Evolutionary conservation across 1,139 yeast species (phyloP), one percentile per base, ranked within the genome.

Genomic region (Keqinozyma sinolaborantium): DNA sequence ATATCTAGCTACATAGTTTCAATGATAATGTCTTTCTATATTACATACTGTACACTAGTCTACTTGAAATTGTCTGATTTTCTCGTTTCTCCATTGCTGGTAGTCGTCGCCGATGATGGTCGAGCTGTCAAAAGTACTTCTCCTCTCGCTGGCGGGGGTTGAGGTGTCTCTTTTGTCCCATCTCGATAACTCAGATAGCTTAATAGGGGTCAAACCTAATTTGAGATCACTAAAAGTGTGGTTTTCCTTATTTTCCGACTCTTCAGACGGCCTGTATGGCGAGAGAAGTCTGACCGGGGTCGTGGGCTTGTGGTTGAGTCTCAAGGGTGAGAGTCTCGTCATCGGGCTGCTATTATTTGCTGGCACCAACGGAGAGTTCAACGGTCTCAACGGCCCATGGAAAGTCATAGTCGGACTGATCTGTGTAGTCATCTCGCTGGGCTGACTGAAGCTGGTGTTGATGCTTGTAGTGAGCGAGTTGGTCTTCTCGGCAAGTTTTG

Each of bases 101-200:
- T 66, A 68, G 27, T 67, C 73, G 26, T 65, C 72, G 4, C 70
- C 70, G 14, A 62, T 50, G 21, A 67, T 50, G 2, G 70, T 61
- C 1, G 73, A 64, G 29, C 63, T 62, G 29, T 66, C 57, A 12
- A 45, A 46, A 7, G 48, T 35, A 35, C 61, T 58, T 11, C 44
- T 31, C 28, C 50, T 42, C 5, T 32, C 44, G 34, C 45, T 44
- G 16, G 41, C 36, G 24, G 44, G 48, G 3, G 40, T 41, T 15
- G 48, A 42, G 12, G 44, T 41, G 23, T 40, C 44, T 18, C 21
- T 7, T 25, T 35, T 33, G 5, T 39, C 38, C 30, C 39, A 30
- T 16, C 29, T 30, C 12, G 23, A 30, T 19, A 35, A 30, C 23
- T 40, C 32, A 30, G 30, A 25, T 4, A 41, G 26, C 18, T 50